A percentile compares a stretch with the other conserved stretches of the same genome.
Evolutionary conservation across 495 filamentous ascomycete species (phyloP).

Genomic region (Podospora sp.): DNA sequence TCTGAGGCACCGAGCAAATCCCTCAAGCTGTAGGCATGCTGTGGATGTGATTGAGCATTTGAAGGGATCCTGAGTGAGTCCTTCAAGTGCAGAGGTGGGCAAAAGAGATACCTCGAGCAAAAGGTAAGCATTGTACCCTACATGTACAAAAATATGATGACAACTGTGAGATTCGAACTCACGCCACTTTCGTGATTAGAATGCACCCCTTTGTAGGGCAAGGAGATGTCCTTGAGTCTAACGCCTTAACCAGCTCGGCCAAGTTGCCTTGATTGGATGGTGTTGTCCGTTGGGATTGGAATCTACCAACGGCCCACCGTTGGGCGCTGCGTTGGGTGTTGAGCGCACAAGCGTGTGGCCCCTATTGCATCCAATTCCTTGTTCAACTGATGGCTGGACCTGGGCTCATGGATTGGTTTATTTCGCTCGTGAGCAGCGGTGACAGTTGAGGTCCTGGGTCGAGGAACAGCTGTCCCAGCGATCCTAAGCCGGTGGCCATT

Average conservation of each 20-base stretch:
- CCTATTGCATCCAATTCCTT: no score
- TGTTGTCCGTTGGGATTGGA: neutral
- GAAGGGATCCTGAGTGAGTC: neutral
- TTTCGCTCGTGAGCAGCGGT: no score
- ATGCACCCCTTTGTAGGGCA: constrained; percentile 21
- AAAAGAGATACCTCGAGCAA: neutral
- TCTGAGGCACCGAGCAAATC: no score
- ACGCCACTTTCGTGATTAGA: constrained; percentile 41
- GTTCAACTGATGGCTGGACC: no score
- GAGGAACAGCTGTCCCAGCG: no score
- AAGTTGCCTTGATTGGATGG: constrained; percentile 17
- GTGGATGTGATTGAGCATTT: no score
- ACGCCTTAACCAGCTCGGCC: constrained; percentile 42
- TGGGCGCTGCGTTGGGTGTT: no score
- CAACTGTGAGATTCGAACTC: constrained; percentile 41
- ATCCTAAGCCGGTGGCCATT: no score
- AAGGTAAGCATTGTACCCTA: neutral
- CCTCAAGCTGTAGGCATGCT: no score
- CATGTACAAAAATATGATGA: constrained; percentile 26
- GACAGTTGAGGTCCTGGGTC: no score
- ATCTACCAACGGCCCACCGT: neutral
- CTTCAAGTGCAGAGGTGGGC: neutral
- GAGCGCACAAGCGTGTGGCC: no score
- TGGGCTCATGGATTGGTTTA: no score
- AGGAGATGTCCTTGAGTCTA: constrained; percentile 37